These are phyloP conservation scores for Brettanomyces custersianus DNA, from an alignment of 805 yeast genomes.

Conservation along the genomic window DNA sequence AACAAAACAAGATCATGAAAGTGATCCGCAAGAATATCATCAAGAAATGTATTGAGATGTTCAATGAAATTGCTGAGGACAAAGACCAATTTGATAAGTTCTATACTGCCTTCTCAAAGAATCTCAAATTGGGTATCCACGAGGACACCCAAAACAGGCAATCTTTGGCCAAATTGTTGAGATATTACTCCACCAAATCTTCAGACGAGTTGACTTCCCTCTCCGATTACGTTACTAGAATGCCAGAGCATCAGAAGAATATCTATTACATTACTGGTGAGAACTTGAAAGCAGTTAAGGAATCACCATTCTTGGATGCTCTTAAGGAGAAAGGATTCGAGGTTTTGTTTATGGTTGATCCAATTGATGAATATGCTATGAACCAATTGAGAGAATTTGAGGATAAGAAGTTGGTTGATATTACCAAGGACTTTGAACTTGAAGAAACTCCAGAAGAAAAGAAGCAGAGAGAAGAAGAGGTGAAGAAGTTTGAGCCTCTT, in stretches of 20 bases:
- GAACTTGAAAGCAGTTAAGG: constrained; percentile 93
- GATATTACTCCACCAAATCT: constrained; percentile 96
- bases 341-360: constrained; percentile 95
- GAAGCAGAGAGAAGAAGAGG: constrained; percentile 86
- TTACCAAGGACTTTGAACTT: constrained; percentile 97
- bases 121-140: constrained; percentile 97
- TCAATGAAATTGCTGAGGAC: constrained; percentile 99
- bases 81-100: constrained; percentile 96
- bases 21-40: constrained; percentile 98
- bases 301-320: constrained; percentile 98
- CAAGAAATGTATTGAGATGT: constrained; percentile 96
- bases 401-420: constrained; percentile 97
- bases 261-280: constrained; percentile 99
- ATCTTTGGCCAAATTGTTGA: constrained; percentile 89
- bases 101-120: constrained; percentile 96
- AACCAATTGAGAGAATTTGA: constrained; percentile 98
- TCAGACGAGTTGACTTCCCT: constrained; percentile 89
- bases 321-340: constrained; percentile 97
- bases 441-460: constrained; percentile 99
- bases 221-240: constrained; percentile 95
- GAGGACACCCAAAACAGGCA: constrained; percentile 97
- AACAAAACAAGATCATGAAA: constrained; percentile 99
- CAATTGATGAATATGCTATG: constrained; percentile 99
- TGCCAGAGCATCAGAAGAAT: constrained; percentile 99
- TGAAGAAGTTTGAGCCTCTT: constrained; percentile 84